Conservation (phyloP, 192 early-diverging fungal genomes). For the Coemansia sp. region DNA sequence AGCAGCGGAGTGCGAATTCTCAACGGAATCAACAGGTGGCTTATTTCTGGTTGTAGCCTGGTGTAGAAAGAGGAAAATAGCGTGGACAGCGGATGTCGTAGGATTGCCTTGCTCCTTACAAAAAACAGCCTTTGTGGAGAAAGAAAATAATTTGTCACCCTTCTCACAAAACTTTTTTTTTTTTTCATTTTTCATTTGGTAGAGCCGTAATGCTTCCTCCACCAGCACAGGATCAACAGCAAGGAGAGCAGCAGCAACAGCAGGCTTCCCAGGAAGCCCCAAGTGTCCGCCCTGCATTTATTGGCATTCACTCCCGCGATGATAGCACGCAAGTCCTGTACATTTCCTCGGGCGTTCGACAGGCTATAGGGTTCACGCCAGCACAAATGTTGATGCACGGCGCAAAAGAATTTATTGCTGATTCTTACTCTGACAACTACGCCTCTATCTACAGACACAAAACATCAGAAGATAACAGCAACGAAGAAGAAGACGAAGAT, state of each 20-base stretch:
- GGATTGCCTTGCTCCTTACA: too few species aligned
- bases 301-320: conserved; percentile 44
- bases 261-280: background rate
- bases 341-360: conserved; percentile 44
- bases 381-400: conserved; percentile 18
- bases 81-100: too few species aligned
- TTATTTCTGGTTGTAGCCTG: background rate
- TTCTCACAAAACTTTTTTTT: background rate
- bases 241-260: conserved; percentile 4
- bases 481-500: conserved; percentile 34
- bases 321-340: conserved; percentile 36
- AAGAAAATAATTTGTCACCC: background rate
- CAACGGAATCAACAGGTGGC: background rate
- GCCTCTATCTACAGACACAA: conserved; percentile 32
- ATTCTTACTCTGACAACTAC: conserved; percentile 31
- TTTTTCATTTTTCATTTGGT: background rate
- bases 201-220: background rate
- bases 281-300: conserved; percentile 22
- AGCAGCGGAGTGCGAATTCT: background rate
- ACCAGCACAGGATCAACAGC: background rate
- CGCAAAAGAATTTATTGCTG: conserved; percentile 39
- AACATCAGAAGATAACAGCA: background rate
- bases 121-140: too few species aligned
- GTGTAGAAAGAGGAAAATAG: too few species aligned
- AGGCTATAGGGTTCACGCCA: conserved; percentile 39